Percentiles rank a stretch among this genome's conserved stretches.
Conservation (phyloP, 345 rosid genomes). For the Geranium rotundifolium region DNA sequence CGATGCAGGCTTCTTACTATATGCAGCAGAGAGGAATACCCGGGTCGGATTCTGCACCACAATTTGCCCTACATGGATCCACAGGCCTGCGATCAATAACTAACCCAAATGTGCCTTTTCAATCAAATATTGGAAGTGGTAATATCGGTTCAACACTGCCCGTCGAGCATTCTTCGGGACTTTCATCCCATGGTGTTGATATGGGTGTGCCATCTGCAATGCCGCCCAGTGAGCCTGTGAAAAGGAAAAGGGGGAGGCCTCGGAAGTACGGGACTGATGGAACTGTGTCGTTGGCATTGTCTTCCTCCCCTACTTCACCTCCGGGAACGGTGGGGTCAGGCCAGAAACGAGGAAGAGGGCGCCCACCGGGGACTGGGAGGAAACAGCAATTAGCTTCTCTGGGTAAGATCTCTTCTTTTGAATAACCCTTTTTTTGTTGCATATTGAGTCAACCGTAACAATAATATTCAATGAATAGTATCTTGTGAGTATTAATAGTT, state of each 20-base stretch:
- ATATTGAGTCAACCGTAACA: too few species aligned
- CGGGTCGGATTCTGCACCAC: constrained; percentile 51
- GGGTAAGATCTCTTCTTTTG: constrained; percentile 30
- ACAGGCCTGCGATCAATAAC: constrained; percentile 41
- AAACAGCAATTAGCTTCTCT: constrained; percentile 59
- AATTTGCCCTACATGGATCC: constrained; percentile 51
- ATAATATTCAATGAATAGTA: too few species aligned
- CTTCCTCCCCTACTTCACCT: constrained; percentile 51
- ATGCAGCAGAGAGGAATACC: constrained; percentile 72
- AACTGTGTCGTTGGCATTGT: constrained; percentile 64
- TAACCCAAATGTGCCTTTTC: constrained; percentile 44
- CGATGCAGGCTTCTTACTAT: constrained; percentile 71
- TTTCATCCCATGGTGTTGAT: constrained; percentile 48
- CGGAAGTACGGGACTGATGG: constrained; percentile 79
- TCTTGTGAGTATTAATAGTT: too few species aligned
- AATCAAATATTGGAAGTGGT: constrained; percentile 37
- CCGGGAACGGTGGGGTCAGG: constrained; percentile 40
- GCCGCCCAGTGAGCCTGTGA: constrained; percentile 40
- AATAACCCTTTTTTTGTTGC: too few species aligned
- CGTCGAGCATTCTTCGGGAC: constrained; percentile 40
- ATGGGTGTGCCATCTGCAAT: constrained; percentile 32
- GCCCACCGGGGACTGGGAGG: constrained; percentile 81
- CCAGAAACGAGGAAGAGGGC: constrained; percentile 83
- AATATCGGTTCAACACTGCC: constrained; percentile 38
- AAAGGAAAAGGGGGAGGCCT: constrained; percentile 86